Conservation (phyloP, 2,329 filamentous ascomycete species). For the Cadophora malorum region DNA sequence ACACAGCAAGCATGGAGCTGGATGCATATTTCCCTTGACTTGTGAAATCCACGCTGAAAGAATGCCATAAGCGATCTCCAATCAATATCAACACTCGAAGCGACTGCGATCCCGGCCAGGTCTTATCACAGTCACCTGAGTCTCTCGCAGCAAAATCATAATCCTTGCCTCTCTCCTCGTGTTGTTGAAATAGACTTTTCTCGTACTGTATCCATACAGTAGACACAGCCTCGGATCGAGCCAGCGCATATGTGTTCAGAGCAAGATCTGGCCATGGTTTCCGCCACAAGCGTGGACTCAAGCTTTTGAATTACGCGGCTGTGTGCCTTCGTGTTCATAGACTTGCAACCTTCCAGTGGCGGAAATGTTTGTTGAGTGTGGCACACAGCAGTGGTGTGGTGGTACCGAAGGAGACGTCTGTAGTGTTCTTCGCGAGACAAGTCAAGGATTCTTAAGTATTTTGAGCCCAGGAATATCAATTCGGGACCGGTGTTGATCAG, state of each 20-base stretch:
- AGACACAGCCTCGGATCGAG: background rate
- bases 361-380: background rate
- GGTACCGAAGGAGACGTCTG: background rate
- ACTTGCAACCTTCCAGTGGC: background rate
- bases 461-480: background rate
- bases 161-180: background rate
- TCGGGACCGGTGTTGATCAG: background rate
- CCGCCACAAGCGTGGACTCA: conserved; percentile 17
- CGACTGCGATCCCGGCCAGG: background rate
- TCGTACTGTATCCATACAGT: no score
- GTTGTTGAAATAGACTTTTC: conserved; percentile 1
- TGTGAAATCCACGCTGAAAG: background rate
- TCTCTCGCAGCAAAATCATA: no score
- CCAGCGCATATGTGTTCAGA: background rate
- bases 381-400: background rate
- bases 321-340: background rate
- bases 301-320: conserved; percentile 17
- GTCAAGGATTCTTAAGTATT: background rate
- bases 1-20: background rate
- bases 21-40: background rate
- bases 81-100: conserved; percentile 13
- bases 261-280: background rate
- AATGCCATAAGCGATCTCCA: background rate
- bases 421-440: background rate
- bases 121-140: background rate